Evolutionary conservation across 2,329 filamentous ascomycete species (phyloP), one percentile per base, ranked within the genome.

Genomic region (Pseudogymnoascus sp.): DNA sequence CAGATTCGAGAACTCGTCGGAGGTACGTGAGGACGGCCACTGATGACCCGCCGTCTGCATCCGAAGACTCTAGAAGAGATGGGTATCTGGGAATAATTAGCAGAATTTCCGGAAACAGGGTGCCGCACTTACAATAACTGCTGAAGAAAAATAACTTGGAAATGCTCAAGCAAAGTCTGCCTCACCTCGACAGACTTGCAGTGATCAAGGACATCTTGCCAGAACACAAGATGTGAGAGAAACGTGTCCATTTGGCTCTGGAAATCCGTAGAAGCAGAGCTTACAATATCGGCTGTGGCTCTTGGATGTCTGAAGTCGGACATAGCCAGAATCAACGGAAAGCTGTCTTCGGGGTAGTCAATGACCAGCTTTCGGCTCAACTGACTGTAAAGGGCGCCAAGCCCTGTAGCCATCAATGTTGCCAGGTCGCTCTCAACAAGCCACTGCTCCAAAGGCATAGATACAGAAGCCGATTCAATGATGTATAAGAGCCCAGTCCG

Each of bases 121-220:
- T 38, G n/a, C 16, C 18, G 4, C 4, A 77, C 88, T 73, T 77
- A 97, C 85, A 99, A 78, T 70, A 99, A 79, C 75, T 99, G 95
- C 75, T 97, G 91, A 61, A 99, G 79, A 74, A 99, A 99, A 36
- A 99, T 86, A 69, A 97, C 89, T 73, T 97, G 93, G 72, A 99
- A 99, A 76, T 99, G 95, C 73, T 99, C 95, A 34, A 99, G 82
- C 60, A 99, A 79, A 0, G 93, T 97, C 68, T 91, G 91, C 73
- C 93, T 95, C 69, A 99, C 91, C 73, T 97, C 93, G 1, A 87
- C 81, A 3, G 93, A 97, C 70, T 88, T 87, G 78, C 95, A 99
- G 75, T 97, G 93, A 74, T 97, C 95, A 65, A 99, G 80, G 36
- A 97, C 93, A 74, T 99, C 95, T 77, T 99, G 95, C 95, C 95